Base-by-base conservation (phyloP, 208 protist species). In the Trypanosoma vivax region DNA sequence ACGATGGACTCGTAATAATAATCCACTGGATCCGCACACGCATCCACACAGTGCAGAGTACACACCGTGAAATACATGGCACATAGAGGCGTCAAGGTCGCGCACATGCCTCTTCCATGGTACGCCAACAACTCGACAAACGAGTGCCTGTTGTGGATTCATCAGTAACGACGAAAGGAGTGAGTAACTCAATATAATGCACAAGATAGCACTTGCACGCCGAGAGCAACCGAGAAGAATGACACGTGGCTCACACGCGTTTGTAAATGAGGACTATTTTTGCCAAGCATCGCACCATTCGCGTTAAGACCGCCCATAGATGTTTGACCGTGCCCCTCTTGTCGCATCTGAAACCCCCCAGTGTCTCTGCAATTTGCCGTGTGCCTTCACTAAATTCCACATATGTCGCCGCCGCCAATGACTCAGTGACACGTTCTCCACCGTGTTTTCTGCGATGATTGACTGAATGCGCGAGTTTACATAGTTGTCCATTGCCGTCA, bases 371-470 rank as follows among this genome's bases (percentile, higher is more conserved):
- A 92, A 65, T 31, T 75, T 76, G 23, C 79, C 86, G 52, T 93
- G 86, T 6, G 70, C 48, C 71, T 90, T 93, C 50, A 93, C 65
- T 14, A 93, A 38, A 47, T 83, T 86, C 79, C 86, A 90, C 70
- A 93, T 93, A 57, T 93, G 86, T 11, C 65, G 58, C 42, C 68
- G 67, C 24, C 86, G 75, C 82, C 86, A 93, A 50, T 93, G 77
- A 50, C 69, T 78, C 14, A 93, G 58, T 2, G 82, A 75, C n/a
- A 76, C 63, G 29, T 88, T 88, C 66, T 93, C 86, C 11, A 93
- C 71, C 11, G 86, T 93, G 60, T 93, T 89, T 62, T 93, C 74
- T 10, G 86, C 86, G 50, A 93, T 84, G 65, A 93, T 88, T n/a
- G 79, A 70, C 56, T 93, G 86, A 28, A 93, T 83, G 42, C 86